These are phyloP conservation scores for Suillus fuscotomentosus DNA, from an alignment of 768 basidiomycete species.

Conservation along the genomic window DNA sequence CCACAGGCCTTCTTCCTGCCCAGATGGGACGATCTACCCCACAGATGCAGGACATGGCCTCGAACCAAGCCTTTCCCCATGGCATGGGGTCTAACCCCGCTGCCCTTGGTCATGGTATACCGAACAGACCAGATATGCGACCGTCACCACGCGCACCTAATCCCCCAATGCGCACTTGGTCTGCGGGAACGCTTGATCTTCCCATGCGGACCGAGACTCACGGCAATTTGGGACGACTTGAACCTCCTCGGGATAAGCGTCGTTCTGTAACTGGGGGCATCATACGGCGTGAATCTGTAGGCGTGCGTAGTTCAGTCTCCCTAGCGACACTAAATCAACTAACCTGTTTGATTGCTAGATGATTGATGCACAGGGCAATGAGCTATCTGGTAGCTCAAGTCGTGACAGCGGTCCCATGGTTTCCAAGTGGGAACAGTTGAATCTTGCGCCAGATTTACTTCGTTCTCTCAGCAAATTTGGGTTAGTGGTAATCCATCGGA, in stretches of 20 bases:
- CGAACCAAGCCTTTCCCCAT: conserved; percentile 38
- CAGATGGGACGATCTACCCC: conserved; percentile 31
- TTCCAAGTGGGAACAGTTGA: conserved; percentile 95
- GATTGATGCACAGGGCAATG: conserved; percentile 54
- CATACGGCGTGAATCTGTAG: conserved; percentile 72
- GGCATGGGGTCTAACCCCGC: conserved; percentile 35
- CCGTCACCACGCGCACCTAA: conserved; percentile 60
- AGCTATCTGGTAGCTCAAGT: conserved; percentile 49
- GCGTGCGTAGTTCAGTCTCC: conserved; percentile 45
- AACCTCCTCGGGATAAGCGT: conserved; percentile 61
- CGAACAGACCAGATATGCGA: conserved; percentile 65
- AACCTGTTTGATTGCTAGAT: conserved; percentile 36
- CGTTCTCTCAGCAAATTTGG: conserved; percentile 92
- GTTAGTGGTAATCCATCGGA: conserved; percentile 44
- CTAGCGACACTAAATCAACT: conserved; percentile 14
- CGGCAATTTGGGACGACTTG: conserved; percentile 34
- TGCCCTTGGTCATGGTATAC: conserved; percentile 57
- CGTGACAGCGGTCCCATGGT: conserved; percentile 80
- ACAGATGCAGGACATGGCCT: conserved; percentile 44
- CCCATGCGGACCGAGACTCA: conserved; percentile 54
- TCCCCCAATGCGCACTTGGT: conserved; percentile 81
- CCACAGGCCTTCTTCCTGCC: conserved; percentile 29
- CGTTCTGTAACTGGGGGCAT: conserved; percentile 65
- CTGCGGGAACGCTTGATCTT: conserved; percentile 75
- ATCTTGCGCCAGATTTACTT: conserved; percentile 82